Evolutionary conservation across 805 yeast genomes (phyloP), one percentile per base, ranked within the genome.

Genomic region (Wickerhamiella occidentalis): DNA sequence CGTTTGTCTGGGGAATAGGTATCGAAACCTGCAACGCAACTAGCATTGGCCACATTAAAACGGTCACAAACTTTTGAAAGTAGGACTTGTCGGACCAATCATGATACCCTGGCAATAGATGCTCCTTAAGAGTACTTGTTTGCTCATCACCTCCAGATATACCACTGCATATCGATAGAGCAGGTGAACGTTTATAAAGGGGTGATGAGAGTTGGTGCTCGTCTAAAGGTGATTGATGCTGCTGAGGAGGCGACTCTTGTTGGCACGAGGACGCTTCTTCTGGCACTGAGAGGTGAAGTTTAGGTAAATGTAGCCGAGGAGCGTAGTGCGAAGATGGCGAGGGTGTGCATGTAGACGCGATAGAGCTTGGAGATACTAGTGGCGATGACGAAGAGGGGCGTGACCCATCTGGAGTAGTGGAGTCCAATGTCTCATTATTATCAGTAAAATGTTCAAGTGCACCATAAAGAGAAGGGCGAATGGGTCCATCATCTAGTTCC

Each of bases 31-130:
- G 59, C 36, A 66, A 55, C 6, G 62, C 46, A 7, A 67, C 33
- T 3, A 67, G 59, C 9, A 60, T 55, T 2, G 68, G 68, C 11
- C 61, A 61, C 21, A 65, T 55, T 3, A 64, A 8, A 1, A 64
- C 30, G 22, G 62, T 56, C 18, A 59, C 42, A n/a, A 63, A 13
- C 17, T 56, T 55, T 23, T 56, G 56, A 17, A 52, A 35, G 44
- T 53, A 45, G 2, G 64, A 49, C 40, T 63, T 64, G 13, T 56
- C 54, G 6, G 25, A 12, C 40, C 63, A 42, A 11, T 51, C 58
- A 2, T 40, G 45, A 3, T 65, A 37, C 4, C 66, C 58, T 1
- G 69, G 69, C 49, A 64, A 63, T 30, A 66, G n/a, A 43, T 23
- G 53, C 15, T 26, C 45, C 13, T 2, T 36, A 45, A 37, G 12